A percentile compares a stretch with the other conserved stretches of the same genome.
Conservation (phyloP, 1,139 yeast genomes). For the Suhomyces yuchorum region DNA sequence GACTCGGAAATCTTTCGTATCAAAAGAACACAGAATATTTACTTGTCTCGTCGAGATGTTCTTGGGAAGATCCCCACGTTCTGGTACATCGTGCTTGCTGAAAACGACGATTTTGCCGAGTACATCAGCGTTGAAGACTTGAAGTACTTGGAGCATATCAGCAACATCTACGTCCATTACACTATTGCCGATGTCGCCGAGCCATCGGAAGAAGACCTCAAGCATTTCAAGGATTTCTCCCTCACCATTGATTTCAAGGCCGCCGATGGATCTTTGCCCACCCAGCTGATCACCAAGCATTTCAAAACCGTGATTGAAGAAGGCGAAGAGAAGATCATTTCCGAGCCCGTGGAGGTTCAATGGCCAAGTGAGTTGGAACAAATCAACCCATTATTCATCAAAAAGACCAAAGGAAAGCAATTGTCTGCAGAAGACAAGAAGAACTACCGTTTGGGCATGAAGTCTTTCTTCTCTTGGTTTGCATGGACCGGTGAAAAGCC, state of each 20-base stretch:
- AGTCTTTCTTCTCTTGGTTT: conserved; percentile 73
- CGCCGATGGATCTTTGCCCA: conserved; percentile 41
- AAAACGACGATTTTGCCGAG: conserved; percentile 76
- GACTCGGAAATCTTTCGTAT: conserved; percentile 56
- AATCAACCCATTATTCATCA: conserved; percentile 54
- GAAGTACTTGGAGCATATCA: conserved; percentile 62
- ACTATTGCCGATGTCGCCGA: conserved; percentile 31
- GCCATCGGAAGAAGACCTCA: conserved; percentile 19
- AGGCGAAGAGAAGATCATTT: conserved; percentile 55
- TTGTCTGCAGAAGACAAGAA: conserved; percentile 55
- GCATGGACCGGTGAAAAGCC: conserved; percentile 74
- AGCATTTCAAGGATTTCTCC: conserved; percentile 53
- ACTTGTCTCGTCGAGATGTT: conserved; percentile 48
- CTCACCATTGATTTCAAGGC: conserved; percentile 54
- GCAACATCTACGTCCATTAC: conserved; percentile 57
- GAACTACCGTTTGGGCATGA: conserved; percentile 67
- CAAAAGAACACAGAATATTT: conserved; percentile 52
- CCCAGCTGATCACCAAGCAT: conserved; percentile 56
- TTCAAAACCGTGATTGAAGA: conserved; percentile 49
- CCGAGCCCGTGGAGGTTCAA: conserved; percentile 50
- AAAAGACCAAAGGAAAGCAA: conserved; percentile 33
- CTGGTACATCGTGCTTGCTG: conserved; percentile 77
- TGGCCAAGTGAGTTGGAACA: conserved; percentile 63
- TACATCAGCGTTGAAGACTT: conserved; percentile 67
- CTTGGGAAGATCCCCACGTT: conserved; percentile 59